Base-by-base conservation (phyloP, 1,139 yeast genomes). In the Kurtzmaniella quercitrusa region DNA sequence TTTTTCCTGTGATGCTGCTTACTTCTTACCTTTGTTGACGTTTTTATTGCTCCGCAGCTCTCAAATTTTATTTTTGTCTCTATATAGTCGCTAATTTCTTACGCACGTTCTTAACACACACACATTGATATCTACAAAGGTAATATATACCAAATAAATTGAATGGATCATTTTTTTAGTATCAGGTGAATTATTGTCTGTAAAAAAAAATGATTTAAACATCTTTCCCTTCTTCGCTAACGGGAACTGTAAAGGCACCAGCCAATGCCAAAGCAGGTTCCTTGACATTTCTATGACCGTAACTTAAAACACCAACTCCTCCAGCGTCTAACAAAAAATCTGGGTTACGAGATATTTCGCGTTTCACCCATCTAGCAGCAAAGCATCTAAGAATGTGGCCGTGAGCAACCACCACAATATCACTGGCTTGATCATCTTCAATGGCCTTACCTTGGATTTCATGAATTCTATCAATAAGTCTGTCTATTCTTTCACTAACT, bases 361-460 rank as follows among this genome's bases (percentile, higher is more conserved):
- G 65, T 6, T 74, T 76, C 22, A 87, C 80, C 98, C 98, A 91
- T 49, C 96, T 69, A 30, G 91, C 88, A 7, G 91, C 94, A 55
- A 91, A 80, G 58, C 93, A 86, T 56, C 98, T 81, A 52, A 91
- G 71, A 43, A 91, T 86, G 57, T 91, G 98, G 38, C 98, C 98
- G 57, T 91, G 98, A 7, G 93, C 97, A 47, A 89, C 85, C 15
- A 89, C 82, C 48, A 89, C 56, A 20, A 89, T 77, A 60, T 91
- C 97, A 49, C 88, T 80, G 4, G 82, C 63, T 44, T 68, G 71
- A 33, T 74, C 66, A 12, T 68, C 67, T 5, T 68, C 77, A 44
- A 84, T 59, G 3, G 89, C 88, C 44, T 69, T 60, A 40, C 66
- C 64, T 57, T 91, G 98, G 47, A 84, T 63, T 38, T 62, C 67